phyloP scores from a whole-genome alignment of 768 basidiomycete genomes.

The Rhizopogon rudus region DNA sequence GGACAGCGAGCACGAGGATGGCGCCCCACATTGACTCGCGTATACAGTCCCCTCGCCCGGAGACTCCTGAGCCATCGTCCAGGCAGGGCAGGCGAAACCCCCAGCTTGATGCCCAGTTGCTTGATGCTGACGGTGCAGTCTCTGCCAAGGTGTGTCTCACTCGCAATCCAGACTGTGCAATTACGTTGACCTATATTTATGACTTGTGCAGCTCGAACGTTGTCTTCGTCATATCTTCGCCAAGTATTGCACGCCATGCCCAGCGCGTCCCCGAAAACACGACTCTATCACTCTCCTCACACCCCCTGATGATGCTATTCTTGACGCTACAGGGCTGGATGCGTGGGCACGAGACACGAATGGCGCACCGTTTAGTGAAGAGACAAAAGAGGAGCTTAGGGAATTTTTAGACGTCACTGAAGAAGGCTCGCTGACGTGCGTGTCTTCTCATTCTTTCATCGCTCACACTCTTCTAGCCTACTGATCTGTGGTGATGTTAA shows the following conservation, averaged over 20 bases:
- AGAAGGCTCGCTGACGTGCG: slow-evolving; percentile 69
- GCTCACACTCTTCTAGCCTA: neutral
- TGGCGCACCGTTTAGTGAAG: slow-evolving; percentile 71
- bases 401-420: slow-evolving; percentile 75
- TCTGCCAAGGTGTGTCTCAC: slow-evolving; percentile 48
- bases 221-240: slow-evolving; percentile 76
- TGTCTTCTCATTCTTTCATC: slow-evolving; percentile 7
- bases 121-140: slow-evolving; percentile 68
- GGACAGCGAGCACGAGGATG: neutral
- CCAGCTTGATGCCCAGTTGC: slow-evolving; percentile 45
- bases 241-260: slow-evolving; percentile 61
- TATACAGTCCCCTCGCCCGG: slow-evolving; percentile 46
- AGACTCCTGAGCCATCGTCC: slow-evolving; percentile 59
- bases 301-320: slow-evolving; percentile 50
- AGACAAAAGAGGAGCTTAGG: slow-evolving; percentile 71
- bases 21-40: slow-evolving; percentile 12
- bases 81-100: slow-evolving; percentile 54
- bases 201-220: slow-evolving; percentile 48
- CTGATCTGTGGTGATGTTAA: neutral
- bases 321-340: slow-evolving; percentile 60
- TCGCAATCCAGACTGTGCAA: neutral
- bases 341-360: slow-evolving; percentile 79
- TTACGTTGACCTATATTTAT: neutral
- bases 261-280: slow-evolving; percentile 13
- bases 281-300: slow-evolving; percentile 30